Percentiles rank a stretch among this genome's conserved stretches.
Conservation (phyloP, 805 yeast genomes). For the Alloascoidea hylecoeti region DNA sequence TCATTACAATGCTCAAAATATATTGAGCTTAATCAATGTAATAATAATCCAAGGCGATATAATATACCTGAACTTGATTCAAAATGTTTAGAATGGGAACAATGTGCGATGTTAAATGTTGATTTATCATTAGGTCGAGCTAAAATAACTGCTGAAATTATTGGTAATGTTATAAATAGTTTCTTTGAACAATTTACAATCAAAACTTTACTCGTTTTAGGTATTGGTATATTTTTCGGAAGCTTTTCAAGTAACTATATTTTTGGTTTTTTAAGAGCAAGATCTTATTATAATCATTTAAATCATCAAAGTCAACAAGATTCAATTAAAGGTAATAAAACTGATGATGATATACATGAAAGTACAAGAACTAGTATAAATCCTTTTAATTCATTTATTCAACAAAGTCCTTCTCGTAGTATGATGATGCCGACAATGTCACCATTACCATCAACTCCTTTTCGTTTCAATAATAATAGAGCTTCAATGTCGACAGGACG, state of each 20-base stretch:
- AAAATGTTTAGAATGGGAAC: not conserved
- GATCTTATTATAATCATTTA: not conserved
- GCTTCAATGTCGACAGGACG: too few relatives aligned
- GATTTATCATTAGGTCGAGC: not conserved
- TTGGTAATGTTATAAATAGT: not conserved
- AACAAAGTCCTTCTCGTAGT: too few relatives aligned
- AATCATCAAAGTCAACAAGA: too few relatives aligned
- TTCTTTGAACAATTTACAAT: not conserved
- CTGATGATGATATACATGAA: too few relatives aligned
- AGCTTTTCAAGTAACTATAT: not conserved
- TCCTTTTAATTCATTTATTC: too few relatives aligned
- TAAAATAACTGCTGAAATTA: not conserved
- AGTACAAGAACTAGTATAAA: too few relatives aligned
- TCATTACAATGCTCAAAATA: not conserved
- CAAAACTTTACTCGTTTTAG: not conserved
- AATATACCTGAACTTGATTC: not conserved
- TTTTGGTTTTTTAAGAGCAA: not conserved
- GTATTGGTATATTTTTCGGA: not conserved
- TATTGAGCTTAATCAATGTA: not conserved
- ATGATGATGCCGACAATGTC: too few relatives aligned
- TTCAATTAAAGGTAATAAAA: too few relatives aligned
- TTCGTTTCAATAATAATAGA: too few relatives aligned
- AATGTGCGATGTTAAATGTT: not conserved
- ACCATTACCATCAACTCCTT: too few relatives aligned
- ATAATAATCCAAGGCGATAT: not conserved